phyloP scores from a whole-genome alignment of 2,329 filamentous ascomycete species.

The Botrytis medusae region DNA sequence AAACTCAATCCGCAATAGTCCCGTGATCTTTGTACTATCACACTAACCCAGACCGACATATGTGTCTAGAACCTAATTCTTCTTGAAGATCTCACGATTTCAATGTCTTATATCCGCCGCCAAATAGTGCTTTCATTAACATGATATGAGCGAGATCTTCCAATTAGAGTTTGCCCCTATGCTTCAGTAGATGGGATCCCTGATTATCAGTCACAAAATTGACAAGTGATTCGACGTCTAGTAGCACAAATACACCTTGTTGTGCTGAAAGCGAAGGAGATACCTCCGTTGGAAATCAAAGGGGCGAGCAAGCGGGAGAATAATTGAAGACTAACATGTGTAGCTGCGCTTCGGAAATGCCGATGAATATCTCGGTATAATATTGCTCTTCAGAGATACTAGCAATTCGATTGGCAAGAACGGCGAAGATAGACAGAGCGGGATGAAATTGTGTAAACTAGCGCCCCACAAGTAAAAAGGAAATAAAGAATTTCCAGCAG shows the following conservation, averaged over 20 bases:
- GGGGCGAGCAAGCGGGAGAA: background rate
- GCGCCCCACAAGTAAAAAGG: background rate
- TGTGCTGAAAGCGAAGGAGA: background rate
- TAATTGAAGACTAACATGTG: background rate
- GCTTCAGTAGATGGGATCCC: background rate
- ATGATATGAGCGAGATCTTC: background rate
- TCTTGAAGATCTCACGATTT: background rate
- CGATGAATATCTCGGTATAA: background rate
- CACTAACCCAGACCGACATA: background rate
- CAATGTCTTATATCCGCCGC: background rate
- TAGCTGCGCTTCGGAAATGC: background rate
- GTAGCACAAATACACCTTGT: background rate
- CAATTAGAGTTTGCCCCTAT: background rate
- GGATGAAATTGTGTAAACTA: background rate
- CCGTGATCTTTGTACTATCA: background rate
- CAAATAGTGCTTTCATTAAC: background rate
- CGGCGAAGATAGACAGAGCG: background rate
- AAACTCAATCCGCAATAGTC: background rate
- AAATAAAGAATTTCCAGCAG: slow-evolving; percentile 1
- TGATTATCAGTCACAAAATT: background rate
- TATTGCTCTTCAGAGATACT: background rate
- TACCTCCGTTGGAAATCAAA: background rate
- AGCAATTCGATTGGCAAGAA: background rate
- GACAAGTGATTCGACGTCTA: background rate
- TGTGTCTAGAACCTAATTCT: slow-evolving; percentile 1